Evolutionary conservation across 2,329 filamentous ascomycete genomes (phyloP).

Genomic region (Calonectria pauciramosa): DNA sequence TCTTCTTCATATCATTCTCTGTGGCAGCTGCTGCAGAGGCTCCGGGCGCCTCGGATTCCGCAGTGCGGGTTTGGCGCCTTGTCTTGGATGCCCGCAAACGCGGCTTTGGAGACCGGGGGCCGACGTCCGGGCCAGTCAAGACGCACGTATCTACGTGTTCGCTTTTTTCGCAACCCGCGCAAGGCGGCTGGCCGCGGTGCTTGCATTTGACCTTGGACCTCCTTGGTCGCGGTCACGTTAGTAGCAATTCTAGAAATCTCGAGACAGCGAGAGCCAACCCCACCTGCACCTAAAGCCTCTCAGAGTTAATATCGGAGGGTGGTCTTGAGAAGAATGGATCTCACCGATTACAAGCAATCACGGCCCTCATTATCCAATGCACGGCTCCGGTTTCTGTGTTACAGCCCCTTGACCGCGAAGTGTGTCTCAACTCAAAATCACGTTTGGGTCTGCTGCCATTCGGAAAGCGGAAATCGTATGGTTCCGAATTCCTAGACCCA

Average conservation of each 20-base stretch:
- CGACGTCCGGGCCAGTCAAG: conserved; percentile 33
- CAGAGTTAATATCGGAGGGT: neutral
- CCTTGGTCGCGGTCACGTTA: conserved; percentile 21
- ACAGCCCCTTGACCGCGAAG: neutral
- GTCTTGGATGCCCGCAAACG: conserved; percentile 27
- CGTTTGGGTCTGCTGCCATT: neutral
- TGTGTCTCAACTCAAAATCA: neutral
- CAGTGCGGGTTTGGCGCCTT: conserved; percentile 7
- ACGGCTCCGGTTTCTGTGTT: neutral
- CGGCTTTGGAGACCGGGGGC: neutral
- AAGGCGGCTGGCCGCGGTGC: conserved; percentile 41
- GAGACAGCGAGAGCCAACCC: neutral
- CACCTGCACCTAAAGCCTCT: conserved; percentile 39
- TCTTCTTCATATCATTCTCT: conserved; percentile 21
- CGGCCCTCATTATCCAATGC: conserved; percentile 35
- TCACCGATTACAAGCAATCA: conserved; percentile 44
- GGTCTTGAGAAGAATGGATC: neutral
- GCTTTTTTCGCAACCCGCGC: conserved; percentile 40
- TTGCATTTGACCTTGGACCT: conserved; percentile 45
- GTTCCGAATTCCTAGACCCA: neutral
- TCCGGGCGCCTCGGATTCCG: neutral
- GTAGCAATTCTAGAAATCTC: neutral
- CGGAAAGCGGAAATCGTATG: neutral
- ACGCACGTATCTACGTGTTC: conserved; percentile 29
- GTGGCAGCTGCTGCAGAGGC: neutral